Base-by-base conservation (phyloP, 805 yeast species). In the Tanozyma kutaoensis region DNA sequence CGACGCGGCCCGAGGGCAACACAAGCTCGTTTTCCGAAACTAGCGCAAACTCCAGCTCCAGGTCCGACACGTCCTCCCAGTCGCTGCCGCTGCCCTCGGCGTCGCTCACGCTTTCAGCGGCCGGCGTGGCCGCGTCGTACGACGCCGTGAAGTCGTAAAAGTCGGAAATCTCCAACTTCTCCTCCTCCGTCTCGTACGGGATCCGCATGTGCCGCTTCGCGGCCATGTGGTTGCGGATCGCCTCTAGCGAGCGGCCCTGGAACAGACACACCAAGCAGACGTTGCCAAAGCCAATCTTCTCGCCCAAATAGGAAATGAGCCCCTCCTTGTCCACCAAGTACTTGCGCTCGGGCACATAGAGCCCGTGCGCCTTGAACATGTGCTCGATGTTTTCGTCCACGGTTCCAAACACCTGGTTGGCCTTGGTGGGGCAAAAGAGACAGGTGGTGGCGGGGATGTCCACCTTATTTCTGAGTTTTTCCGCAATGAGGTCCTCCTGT, bases 221-320 rank as follows among this genome's bases (percentile, higher is more conserved):
- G 4, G 62, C 41, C 79, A 84, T 76, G 50, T 91, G 99, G 23
- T 82, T 91, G 39, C 95, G 74, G 8, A 81, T 85, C 33, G 94
- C 79, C 43, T 81, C 93, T 17, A 88, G 46, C 28, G 73, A 71
- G 34, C 70, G 68, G n/a, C 97, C 97, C 50, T 80, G 78, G 46
- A 75, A 91, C 18, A 62, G 61, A 49, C 99, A 91, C 28, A 72
- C 68, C 25, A 88, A 52, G 48, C 98, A 91, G 37, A 77, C 69
- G 38, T 81, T 76, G 22, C 95, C 95, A 24, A 75, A 63, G 8
- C 86, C 79, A 29, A 88, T 71, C 40, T 78, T 76, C 37, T 84
- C 91, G 23, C 79, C 81, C 32, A 91, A 52, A 43, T 80, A 81
- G 2, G 55, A 48, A n/a, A 91, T 50, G 22, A 91, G 59, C 0